Percentiles rank a stretch among this genome's conserved stretches.
Conservation (phyloP, 345 rosid species). For the Triadica sebifera region DNA sequence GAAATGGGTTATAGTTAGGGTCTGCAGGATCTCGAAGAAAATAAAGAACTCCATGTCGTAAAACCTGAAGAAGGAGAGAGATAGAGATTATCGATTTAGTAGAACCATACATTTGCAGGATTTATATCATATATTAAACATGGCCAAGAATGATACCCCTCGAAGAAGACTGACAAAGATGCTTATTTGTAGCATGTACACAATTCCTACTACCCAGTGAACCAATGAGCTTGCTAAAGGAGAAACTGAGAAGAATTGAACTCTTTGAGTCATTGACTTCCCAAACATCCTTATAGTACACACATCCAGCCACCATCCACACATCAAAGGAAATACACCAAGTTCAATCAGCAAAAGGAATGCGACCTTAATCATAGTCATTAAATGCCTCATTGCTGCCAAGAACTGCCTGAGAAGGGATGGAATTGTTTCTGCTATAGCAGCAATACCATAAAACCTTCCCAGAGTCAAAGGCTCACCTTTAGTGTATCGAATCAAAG, state of each 20-base stretch:
- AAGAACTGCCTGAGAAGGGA: conserved; percentile 88
- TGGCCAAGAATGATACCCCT: conserved; percentile 58
- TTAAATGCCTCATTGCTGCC: conserved; percentile 98
- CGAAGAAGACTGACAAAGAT: conserved; percentile 98
- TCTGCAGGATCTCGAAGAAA: conserved; percentile 99
- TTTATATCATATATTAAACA: background rate
- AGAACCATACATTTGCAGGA: background rate
- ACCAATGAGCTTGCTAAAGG: conserved; percentile 93
- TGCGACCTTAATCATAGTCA: conserved; percentile 99
- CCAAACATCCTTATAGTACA: conserved; percentile 96
- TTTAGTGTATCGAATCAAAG: conserved; percentile 83
- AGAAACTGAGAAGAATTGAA: conserved; percentile 74
- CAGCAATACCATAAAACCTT: conserved; percentile 80
- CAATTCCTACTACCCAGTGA: conserved; percentile 97
- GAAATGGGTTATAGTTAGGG: conserved; percentile 97
- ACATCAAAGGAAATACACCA: conserved; percentile 98
- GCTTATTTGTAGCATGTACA: conserved; percentile 96
- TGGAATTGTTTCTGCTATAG: conserved; percentile 81
- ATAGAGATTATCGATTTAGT: background rate
- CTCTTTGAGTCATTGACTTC: conserved; percentile 84
- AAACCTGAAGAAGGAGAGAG: conserved; percentile 48
- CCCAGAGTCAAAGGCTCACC: conserved; percentile 91
- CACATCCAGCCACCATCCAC: conserved; percentile 99
- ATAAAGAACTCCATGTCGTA: conserved; percentile 90
- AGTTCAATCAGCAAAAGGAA: conserved; percentile 96